Evolutionary conservation across 2,329 filamentous ascomycete genomes (phyloP).

Genomic region (Ophiobolus disseminans): DNA sequence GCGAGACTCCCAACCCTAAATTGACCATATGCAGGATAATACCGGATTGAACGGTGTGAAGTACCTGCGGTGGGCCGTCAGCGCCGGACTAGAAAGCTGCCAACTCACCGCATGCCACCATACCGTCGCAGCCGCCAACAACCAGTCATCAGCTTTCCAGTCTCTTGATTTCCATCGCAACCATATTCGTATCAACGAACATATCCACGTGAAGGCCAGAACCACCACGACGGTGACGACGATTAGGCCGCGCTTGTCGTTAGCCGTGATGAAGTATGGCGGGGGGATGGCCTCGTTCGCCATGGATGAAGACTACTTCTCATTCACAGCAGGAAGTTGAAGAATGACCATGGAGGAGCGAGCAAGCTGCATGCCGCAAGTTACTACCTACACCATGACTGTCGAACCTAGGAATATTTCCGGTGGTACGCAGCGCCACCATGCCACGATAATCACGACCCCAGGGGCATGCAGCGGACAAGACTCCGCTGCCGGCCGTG

Average conservation of each 20-base stretch:
- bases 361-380: not conserved
- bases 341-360: constrained; percentile 7
- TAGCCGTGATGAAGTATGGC: constrained; percentile 36
- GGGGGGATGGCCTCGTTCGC: constrained; percentile 30
- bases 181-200: constrained; percentile 40
- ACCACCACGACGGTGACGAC: constrained; percentile 37
- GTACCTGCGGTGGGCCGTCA: constrained; percentile 25
- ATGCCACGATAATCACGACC: not conserved
- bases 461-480: not conserved
- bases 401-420: no score
- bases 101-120: not conserved
- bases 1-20: constrained; percentile 33
- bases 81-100: not conserved
- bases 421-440: not conserved
- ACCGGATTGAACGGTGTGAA: constrained; percentile 35
- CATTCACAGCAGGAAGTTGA: constrained; percentile 5
- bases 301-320: constrained; percentile 21
- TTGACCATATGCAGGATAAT: constrained; percentile 34
- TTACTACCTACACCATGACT: no score
- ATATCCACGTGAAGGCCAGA: constrained; percentile 39
- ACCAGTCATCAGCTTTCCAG: constrained; percentile 43
- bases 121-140: constrained; percentile 32
- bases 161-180: constrained; percentile 35
- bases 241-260: constrained; percentile 45
- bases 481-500: not conserved